Evolutionary conservation across 2,329 filamentous ascomycete species (phyloP), one percentile per base, ranked within the genome.

Genomic region (Reticulascus tulasneorum): DNA sequence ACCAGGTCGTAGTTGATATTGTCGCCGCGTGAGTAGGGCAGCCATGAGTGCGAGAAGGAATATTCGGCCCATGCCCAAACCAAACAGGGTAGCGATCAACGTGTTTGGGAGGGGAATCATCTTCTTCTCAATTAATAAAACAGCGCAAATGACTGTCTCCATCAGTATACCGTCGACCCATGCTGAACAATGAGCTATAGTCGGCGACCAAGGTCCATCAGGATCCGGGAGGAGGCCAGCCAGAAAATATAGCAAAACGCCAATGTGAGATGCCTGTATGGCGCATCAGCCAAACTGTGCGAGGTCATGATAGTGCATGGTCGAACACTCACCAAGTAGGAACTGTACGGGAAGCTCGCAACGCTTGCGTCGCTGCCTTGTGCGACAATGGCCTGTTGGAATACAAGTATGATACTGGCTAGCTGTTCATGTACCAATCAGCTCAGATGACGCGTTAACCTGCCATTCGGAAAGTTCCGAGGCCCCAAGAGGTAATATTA

Each of bases 131-230:
- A 53, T 46, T 22, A 44, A 44, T 21, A 66, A 56, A 12, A 64
- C 48, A 7, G 57, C 55, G 5, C 52, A 52, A 24, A 67, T 60
- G 35, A 65, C 52, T 11, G 42, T 46, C 43, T 67, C 64, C 4
- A 61, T 32, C 10, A 64, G 45, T 1, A 54, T 43, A 17, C 50
- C 62, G 1, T 53, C 38, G 30, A 59, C 47, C 64, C 64, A 67
- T 3, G 63, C 60, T 29, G 50, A 52, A 37, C 54, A 49, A 24
- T 67, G 62, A 15, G 64, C 46, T 13, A 52, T 41, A 9, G 50
- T 51, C 2, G 64, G 64, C 5, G 58, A 55, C 64, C 64, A 68
- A 7, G 64, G 64, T 1, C 64, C 64, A 43, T 67, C 64, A 1
- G 64, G 64, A 24, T 68, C 61, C 4, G 64, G 64, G 7, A 68